Evolutionary conservation across 352 stramenopile species (phyloP), one percentile per base, ranked within the genome.

Genomic region (Phytophthora palmivora): DNA sequence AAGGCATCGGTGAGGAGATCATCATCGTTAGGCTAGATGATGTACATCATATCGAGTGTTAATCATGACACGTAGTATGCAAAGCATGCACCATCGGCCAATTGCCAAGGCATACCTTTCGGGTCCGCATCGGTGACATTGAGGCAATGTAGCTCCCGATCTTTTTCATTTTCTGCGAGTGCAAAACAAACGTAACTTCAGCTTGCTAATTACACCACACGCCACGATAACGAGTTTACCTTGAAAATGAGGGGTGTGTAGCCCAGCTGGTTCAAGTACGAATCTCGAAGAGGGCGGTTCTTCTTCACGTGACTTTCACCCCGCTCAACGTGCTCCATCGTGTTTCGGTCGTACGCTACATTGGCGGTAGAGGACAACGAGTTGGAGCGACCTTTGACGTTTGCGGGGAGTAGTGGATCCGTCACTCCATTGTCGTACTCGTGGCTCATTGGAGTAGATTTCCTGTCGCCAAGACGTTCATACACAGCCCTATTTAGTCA

Each of bases 221-320:
- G 22, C 24, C 30, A 28, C 22, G 52, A 58, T 21, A 48, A 68
- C 22, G 11, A 60, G 55, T 65, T 56, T 37, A 92, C 85, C 67
- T 83, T 79, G 55, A 94, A 94, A 70, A 88, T 83, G 10, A 94
- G 78, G 38, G 85, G 83, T 54, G 83, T 91, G 75, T 92, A 94
- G 21, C 83, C 83, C 8, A 92, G 66, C 62, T 86, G 77, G 55
- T 89, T 85, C 53, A 91, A 57, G 60, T 92, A 94, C 22, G 73
- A 83, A 30, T 91, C 79, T 56, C 82, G 79, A 41, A 87, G 46
- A 50, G 48, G 71, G 47, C 78, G 78, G 15, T 63, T 76, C 28
- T 72, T 67, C 43, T 55, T 67, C 55, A 50, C 62, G 15, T 78
- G 52, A 21, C 58, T 43, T 7, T 74, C 62, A 8, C 32, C 55